Percentiles rank a stretch among this genome's conserved stretches.
Evolutionary conservation across 2,329 filamentous ascomycete genomes (phyloP).

Genomic region (Fusarium sp.): DNA sequence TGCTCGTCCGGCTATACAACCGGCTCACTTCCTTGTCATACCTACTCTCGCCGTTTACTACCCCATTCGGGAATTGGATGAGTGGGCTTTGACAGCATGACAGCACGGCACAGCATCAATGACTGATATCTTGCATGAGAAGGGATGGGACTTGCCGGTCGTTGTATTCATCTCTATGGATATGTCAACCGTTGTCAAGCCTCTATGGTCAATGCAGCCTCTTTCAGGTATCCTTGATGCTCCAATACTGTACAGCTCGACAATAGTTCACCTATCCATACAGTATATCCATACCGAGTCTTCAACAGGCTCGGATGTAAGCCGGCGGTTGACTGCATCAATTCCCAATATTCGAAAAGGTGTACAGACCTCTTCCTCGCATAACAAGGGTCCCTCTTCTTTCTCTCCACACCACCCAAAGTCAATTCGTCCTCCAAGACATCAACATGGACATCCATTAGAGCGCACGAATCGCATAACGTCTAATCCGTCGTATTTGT

Average conservation of each 20-base stretch:
- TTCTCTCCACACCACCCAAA: constrained; percentile 40
- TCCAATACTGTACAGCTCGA: accelerated
- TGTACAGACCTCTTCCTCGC: constrained; percentile 35
- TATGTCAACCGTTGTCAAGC: accelerated
- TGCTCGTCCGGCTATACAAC: constrained; percentile 4
- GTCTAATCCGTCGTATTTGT: neutral
- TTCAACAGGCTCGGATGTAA: constrained; percentile 19
- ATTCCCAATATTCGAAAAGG: constrained; percentile 14
- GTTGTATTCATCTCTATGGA: neutral
- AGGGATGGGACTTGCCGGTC: neutral
- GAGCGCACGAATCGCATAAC: constrained; percentile 15
- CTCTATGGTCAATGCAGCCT: neutral
- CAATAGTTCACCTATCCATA: neutral
- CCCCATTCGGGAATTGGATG: constrained; percentile 2
- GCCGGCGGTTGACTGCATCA: constrained; percentile 22
- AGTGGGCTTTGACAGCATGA: constrained; percentile 7
- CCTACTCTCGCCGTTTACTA: constrained; percentile 12
- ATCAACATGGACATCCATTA: neutral
- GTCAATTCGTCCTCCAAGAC: neutral
- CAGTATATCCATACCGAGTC: neutral
- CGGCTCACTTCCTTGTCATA: constrained; percentile 4
- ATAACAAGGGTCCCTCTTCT: constrained; percentile 39
- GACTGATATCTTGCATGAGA: neutral
- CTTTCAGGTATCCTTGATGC: neutral
- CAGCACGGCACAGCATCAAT: constrained; percentile 7